A percentile compares a stretch with the other conserved stretches of the same genome.
Evolutionary conservation across 2,329 filamentous ascomycete species (phyloP).

Genomic region (Nothophaeocryptopus gaeumannii): DNA sequence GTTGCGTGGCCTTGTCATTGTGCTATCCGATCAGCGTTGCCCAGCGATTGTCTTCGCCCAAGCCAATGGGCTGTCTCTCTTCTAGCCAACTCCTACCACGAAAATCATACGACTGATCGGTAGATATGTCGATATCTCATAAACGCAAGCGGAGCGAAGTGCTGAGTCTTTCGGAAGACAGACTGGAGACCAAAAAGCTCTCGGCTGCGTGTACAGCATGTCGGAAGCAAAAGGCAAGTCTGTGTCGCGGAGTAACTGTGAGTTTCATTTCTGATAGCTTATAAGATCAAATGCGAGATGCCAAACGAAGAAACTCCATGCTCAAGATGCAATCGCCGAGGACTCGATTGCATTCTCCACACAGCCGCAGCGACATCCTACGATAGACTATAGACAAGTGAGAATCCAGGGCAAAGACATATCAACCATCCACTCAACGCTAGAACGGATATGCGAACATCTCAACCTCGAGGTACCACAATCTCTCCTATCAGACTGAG

Average conservation of each 20-base stretch:
- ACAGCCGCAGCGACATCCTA: conserved; percentile 52
- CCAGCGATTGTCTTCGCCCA: no score
- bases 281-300: conserved; percentile 54
- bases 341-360: conserved; percentile 51
- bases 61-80: no score
- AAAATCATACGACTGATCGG: no score
- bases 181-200: conserved; percentile 12
- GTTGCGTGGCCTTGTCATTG: no score
- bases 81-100: no score
- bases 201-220: conserved; percentile 50
- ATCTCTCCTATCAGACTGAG: conserved; percentile 35
- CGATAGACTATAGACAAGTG: conserved; percentile 38
- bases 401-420: conserved; percentile 25
- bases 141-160: conserved; percentile 15
- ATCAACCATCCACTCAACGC: conserved; percentile 32
- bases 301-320: conserved; percentile 48
- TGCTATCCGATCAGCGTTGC: no score
- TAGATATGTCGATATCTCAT: neutral
- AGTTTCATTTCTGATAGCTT: no score
- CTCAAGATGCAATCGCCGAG: conserved; percentile 50
- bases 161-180: neutral
- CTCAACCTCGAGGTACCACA: conserved; percentile 39
- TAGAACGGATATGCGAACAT: conserved; percentile 43
- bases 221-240: conserved; percentile 44
- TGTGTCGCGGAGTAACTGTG: no score